Evolutionary conservation across 352 stramenopile genomes (phyloP), one percentile per base, ranked within the genome.

Genomic region (Phytophthora meadii): DNA sequence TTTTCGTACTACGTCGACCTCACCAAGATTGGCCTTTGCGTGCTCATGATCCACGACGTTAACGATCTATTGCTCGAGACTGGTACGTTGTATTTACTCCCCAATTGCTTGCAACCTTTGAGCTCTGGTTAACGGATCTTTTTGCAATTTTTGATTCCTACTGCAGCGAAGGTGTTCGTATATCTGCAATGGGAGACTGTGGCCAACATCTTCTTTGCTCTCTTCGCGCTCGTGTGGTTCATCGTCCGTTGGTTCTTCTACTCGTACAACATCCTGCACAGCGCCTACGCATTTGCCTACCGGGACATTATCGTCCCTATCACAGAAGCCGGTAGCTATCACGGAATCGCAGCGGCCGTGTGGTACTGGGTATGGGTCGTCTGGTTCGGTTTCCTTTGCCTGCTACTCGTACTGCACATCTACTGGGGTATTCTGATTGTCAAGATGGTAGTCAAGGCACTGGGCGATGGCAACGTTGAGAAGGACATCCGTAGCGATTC

Each of bases 401-500:
- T 92, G 17, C 65, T 93, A 27, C 69, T 91, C 14, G 69, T 81
- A 52, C 77, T 93, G 36, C 83, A 93, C 68, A 47, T 92, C 40
- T 91, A 90, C 80, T 93, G 83, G 85, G 85, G 81, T 46, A 24
- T 87, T 39, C 58, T 93, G 60, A 93, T 93, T 51, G 77, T 80
- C 71, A 84, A 87, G 60, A 93, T 92, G 85, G 80, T 91, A 6
- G 36, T 76, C 56, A 84, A 84, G 66, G 81, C 80, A 36, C 70
- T 93, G 7, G 58, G 73, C 40, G 72, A 80, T 41, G 81, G 83
- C 58, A 91, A 87, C 60, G 83, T 91, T 15, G 82, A 93, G 65
- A 92, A 92, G 67, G 85, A 92, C 39, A 93, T 93, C 27, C 85
- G 85, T 54, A 93, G 82, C 60, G 85, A 91, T 61, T 93, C 85